Evolutionary conservation across 1,284 basidiomycete genomes (phyloP), one percentile per base, ranked within the genome.

Genomic region (Waitea zeae): DNA sequence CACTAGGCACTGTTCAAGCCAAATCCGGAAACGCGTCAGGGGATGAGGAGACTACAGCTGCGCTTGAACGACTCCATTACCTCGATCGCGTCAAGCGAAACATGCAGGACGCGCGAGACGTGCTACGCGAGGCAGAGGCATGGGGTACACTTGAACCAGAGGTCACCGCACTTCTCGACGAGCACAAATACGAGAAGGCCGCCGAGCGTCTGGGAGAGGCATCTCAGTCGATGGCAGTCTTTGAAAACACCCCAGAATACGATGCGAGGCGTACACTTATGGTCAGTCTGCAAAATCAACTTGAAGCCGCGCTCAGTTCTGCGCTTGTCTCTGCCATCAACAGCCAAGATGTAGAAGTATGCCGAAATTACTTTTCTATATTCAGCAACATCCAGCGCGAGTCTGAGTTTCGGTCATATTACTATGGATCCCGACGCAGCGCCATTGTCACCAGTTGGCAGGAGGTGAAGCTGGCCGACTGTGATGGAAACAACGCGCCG

Each of bases 81-180:
- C 65, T 96, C 17, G 87, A 95, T 52, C 72, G 69, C 6, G 67
- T 88, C 24, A 92, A 89, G 50, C 62, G 62, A 12, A 68, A 81
- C 29, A 90, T 96, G 84, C 80, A 87, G 46, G 73, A 74, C 2
- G 70, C 86, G 1, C 66, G 87, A 19, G 84, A 83, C 40, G 84
- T 93, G 12, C 55, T 95, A 14, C 69, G 76, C 20, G 89, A 95
- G 49, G 89, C 90, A 15, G 84, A 95, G 59, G 83, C 79, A 41
- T 96, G 92, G 92, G 84, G 80, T 34, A 84, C 84, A 1, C 66
- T 97, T 27, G 92, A 96, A 52, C 66, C 80, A 32, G 92, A 97
- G 54, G 81, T 95, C 30, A 81, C 80, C 0, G 64, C 76, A 1
- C 67, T 90, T 13, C 64, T 96, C 26, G 58, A 67, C n/a, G 81